These are phyloP conservation scores for Corymbia maculata DNA, from an alignment of 345 rosid species.

Conservation along the genomic window DNA sequence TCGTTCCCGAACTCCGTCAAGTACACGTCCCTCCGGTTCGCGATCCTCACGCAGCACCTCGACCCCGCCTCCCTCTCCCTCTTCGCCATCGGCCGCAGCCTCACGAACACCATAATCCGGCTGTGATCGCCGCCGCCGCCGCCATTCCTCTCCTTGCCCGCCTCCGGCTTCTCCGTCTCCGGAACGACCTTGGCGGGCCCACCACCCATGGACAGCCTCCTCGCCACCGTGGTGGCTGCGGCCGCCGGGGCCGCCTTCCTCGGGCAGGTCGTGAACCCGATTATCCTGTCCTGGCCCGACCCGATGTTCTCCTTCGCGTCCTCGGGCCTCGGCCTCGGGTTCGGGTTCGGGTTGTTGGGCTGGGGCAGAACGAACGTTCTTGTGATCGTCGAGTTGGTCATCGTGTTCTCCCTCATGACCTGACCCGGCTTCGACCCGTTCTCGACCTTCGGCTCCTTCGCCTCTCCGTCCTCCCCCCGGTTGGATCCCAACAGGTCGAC, in stretches of 20 bases:
- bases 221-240: slow-evolving; percentile 21
- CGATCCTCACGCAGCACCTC: slow-evolving; percentile 69
- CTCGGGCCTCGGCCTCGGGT: background rate
- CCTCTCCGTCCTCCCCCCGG: slow-evolving; percentile 21
- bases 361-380: slow-evolving; percentile 40
- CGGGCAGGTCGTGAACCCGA: slow-evolving; percentile 41
- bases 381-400: slow-evolving; percentile 25
- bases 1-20: slow-evolving; percentile 76
- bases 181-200: background rate
- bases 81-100: slow-evolving; percentile 91
- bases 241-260: slow-evolving; percentile 19
- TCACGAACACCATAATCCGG: slow-evolving; percentile 73
- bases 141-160: slow-evolving; percentile 7
- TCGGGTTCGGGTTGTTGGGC: slow-evolving; percentile 3
- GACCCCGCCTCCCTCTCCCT: slow-evolving; percentile 83
- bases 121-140: slow-evolving; percentile 13
- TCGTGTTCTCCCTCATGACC: slow-evolving; percentile 34
- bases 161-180: slow-evolving; percentile 34
- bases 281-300: slow-evolving; percentile 38
- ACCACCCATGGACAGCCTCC: slow-evolving; percentile 66
- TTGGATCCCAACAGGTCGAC: slow-evolving; percentile 35
- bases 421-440: slow-evolving; percentile 1
- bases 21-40: slow-evolving; percentile 75
- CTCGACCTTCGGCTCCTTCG: slow-evolving; percentile 14
- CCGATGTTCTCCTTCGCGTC: slow-evolving; percentile 65